Evolutionary conservation across 208 protist genomes (phyloP).

Genomic region (Trypanosoma mega): DNA sequence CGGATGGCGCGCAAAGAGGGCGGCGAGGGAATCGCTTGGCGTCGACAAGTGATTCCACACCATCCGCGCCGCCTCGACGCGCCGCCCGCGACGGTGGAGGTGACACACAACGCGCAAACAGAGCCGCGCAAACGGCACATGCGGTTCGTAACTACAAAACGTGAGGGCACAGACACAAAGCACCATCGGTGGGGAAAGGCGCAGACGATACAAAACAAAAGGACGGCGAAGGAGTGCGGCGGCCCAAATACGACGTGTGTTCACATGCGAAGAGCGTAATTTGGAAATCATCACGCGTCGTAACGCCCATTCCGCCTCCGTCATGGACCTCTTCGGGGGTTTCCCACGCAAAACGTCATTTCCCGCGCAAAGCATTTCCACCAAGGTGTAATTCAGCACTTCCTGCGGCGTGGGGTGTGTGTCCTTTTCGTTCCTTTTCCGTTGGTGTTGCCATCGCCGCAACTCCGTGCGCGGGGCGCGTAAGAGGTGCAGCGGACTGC

Average conservation of each 20-base stretch:
- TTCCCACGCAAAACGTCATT: too few relatives aligned
- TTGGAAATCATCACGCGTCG: conserved; percentile 15
- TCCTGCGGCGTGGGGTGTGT: too few relatives aligned
- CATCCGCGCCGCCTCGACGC: conserved; percentile 42
- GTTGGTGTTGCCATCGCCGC: not conserved
- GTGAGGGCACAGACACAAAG: conserved; percentile 29
- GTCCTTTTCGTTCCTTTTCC: not conserved
- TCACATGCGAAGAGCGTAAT: conserved; percentile 20
- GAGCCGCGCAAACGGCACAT: conserved; percentile 26
- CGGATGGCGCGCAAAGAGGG: conserved; percentile 26
- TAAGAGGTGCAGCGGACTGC: too few relatives aligned
- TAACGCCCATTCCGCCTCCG: not conserved
- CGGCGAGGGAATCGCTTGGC: conserved; percentile 6
- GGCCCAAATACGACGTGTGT: conserved; percentile 22
- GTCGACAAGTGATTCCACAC: conserved; percentile 71
- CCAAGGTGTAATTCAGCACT: too few relatives aligned
- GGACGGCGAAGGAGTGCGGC: conserved; percentile 32
- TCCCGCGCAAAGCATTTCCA: too few relatives aligned
- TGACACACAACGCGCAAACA: conserved; percentile 32
- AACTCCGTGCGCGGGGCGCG: too few relatives aligned
- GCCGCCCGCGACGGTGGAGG: conserved; percentile 25
- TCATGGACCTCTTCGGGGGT: too few relatives aligned
- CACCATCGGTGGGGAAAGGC: conserved; percentile 40
- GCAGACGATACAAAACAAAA: conserved; percentile 27
- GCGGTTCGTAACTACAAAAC: conserved; percentile 36